A percentile compares a stretch with the other conserved stretches of the same genome.
phyloP scores from a whole-genome alignment of 495 filamentous ascomycete species.

The Neurospora sp. region DNA sequence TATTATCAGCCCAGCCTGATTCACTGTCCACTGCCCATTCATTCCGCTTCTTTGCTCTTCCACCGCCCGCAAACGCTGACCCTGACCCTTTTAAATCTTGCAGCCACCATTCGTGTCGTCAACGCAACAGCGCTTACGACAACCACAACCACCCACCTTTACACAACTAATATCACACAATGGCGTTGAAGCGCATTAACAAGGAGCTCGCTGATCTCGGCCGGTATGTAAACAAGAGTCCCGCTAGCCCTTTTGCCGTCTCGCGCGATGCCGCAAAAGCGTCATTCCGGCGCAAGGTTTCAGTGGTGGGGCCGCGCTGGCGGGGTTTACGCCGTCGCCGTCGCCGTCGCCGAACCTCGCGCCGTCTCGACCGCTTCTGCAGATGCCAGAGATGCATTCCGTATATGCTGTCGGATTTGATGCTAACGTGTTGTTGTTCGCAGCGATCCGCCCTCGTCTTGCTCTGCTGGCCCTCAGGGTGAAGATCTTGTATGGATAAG shows the following conservation, averaged over 20 bases:
- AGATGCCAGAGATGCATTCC: not conserved
- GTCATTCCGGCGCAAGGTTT: constrained; percentile 12
- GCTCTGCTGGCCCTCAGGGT: constrained; percentile 90
- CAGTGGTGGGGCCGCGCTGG: constrained; percentile 16
- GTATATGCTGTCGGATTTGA: not conserved
- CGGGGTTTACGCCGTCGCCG: constrained; percentile 9
- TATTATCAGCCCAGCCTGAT: not conserved
- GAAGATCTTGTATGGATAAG: constrained; percentile 83
- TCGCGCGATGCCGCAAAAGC: not conserved
- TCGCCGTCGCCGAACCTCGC: not conserved
- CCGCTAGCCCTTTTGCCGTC: constrained; percentile 3
- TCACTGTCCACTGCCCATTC: constrained; percentile 8
- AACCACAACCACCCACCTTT: constrained; percentile 10
- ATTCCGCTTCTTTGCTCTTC: constrained; percentile 20
- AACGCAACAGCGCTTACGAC: constrained; percentile 1
- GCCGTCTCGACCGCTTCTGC: not conserved
- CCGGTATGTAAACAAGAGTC: constrained; percentile 57
- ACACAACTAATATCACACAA: constrained; percentile 40
- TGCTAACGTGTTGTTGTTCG: constrained; percentile 31
- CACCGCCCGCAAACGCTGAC: constrained; percentile 17
- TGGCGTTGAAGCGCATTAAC: constrained; percentile 99
- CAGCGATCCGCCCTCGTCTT: constrained; percentile 97
- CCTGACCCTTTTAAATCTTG: constrained; percentile 16
- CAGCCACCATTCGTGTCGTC: constrained; percentile 10
- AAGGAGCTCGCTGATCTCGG: constrained; percentile 99